phyloP scores from a whole-genome alignment of 1,284 basidiomycete species.

The Microbotryum saponariae region DNA sequence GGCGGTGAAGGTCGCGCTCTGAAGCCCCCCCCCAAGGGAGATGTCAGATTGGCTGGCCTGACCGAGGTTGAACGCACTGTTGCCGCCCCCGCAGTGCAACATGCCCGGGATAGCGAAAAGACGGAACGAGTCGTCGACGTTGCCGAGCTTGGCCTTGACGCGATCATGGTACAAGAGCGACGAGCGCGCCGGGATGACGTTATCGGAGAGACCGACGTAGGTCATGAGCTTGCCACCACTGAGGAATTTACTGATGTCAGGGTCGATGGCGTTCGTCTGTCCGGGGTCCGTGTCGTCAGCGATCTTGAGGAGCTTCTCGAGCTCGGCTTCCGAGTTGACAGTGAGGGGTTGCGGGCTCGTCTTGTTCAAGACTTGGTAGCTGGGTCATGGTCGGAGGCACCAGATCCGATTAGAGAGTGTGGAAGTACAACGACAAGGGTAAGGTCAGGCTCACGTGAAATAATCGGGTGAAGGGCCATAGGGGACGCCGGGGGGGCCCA shows the following conservation, averaged over 20 bases:
- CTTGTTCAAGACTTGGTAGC: slow-evolving; percentile 16
- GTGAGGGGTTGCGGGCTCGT: slow-evolving; percentile 9
- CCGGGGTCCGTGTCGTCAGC: slow-evolving; percentile 29
- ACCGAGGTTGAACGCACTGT: slow-evolving; percentile 15
- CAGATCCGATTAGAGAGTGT: not conserved
- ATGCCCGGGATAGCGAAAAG: slow-evolving; percentile 19
- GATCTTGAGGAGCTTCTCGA: slow-evolving; percentile 19
- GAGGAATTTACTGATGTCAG: slow-evolving; percentile 29
- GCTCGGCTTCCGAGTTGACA: slow-evolving; percentile 9
- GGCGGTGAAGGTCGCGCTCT: slow-evolving; percentile 3
- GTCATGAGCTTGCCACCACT: slow-evolving; percentile 31
- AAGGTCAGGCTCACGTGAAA: slow-evolving; percentile 9
- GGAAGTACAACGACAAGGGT: no score
- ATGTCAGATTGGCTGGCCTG: slow-evolving; percentile 4
- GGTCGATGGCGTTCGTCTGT: slow-evolving; percentile 27
- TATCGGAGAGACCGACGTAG: slow-evolving; percentile 31
- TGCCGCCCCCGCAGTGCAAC: slow-evolving; percentile 21
- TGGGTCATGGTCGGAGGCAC: not conserved
- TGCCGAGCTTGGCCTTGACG: slow-evolving; percentile 20
- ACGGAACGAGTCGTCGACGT: slow-evolving; percentile 25
- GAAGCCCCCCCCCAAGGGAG: not conserved
- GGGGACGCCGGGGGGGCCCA: not conserved
- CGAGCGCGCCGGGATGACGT: slow-evolving; percentile 26
- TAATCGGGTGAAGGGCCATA: slow-evolving; percentile 10
- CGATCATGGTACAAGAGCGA: slow-evolving; percentile 22